Percentiles rank a stretch among this genome's conserved stretches.
Conservation (phyloP, 768 basidiomycete species). For the Solioccasus polychromus region DNA sequence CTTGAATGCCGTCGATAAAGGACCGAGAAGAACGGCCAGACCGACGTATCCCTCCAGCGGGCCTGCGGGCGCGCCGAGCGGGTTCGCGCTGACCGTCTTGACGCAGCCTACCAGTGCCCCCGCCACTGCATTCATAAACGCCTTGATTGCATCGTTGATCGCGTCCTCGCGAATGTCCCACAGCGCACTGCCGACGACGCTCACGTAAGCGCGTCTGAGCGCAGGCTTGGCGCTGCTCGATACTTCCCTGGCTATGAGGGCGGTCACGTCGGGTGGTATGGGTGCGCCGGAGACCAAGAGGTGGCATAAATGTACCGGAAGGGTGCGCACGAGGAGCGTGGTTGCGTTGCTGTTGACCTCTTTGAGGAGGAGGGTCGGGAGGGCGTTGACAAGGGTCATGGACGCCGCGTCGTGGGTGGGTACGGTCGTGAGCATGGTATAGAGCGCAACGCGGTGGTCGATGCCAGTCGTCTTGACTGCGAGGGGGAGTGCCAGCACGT, state of each 20-base stretch:
- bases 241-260: constrained; percentile 71
- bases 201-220: constrained; percentile 58
- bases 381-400: constrained; percentile 36
- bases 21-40: constrained; percentile 63
- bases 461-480: constrained; percentile 83
- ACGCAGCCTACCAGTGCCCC: constrained; percentile 68
- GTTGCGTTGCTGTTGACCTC: constrained; percentile 75
- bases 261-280: constrained; percentile 42
- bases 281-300: constrained; percentile 43
- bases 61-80: constrained; percentile 55
- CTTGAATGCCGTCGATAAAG: too few relatives aligned
- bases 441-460: constrained; percentile 81
- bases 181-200: constrained; percentile 58
- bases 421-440: constrained; percentile 67
- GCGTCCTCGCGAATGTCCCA: constrained; percentile 42
- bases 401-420: constrained; percentile 50
- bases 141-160: constrained; percentile 39
- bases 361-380: constrained; percentile 54
- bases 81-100: constrained; percentile 61
- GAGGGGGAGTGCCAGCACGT: constrained; percentile 73
- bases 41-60: constrained; percentile 87
- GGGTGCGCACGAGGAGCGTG: constrained; percentile 47
- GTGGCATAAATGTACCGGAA: constrained; percentile 58
- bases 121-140: constrained; percentile 53
- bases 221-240: constrained; percentile 59